Evolutionary conservation across 1,284 basidiomycete genomes (phyloP).

Genomic region (Anthracocystis panici-leucophaei): DNA sequence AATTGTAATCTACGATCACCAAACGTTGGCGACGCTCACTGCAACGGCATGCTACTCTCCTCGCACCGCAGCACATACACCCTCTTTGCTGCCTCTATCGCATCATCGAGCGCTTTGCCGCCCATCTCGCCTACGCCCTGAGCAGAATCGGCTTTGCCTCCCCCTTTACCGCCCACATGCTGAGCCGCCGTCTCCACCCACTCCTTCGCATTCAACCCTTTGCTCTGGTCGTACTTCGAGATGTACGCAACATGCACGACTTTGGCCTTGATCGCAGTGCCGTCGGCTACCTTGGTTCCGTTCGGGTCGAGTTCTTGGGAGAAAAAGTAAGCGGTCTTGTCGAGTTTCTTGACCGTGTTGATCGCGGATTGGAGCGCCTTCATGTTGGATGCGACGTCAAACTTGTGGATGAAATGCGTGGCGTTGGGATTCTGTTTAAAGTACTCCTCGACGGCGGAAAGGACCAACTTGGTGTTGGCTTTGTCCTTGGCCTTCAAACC

Average conservation of each 20-base stretch:
- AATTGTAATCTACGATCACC: not conserved
- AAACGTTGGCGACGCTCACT: constrained; percentile 2
- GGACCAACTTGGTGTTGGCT: constrained; percentile 83
- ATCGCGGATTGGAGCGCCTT: constrained; percentile 79
- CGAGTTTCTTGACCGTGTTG: constrained; percentile 81
- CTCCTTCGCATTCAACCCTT: constrained; percentile 63
- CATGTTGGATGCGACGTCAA: constrained; percentile 72
- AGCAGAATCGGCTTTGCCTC: constrained; percentile 65
- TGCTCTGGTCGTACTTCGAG: constrained; percentile 71
- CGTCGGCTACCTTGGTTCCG: constrained; percentile 43
- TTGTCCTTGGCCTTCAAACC: constrained; percentile 84
- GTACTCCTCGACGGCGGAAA: constrained; percentile 77
- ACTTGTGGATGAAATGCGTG: constrained; percentile 77
- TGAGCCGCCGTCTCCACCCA: constrained; percentile 61
- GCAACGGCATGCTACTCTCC: constrained; percentile 31
- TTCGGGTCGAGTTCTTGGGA: constrained; percentile 74
- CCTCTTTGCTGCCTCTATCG: constrained; percentile 45
- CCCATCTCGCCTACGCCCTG: constrained; percentile 67
- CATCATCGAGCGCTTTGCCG: constrained; percentile 59
- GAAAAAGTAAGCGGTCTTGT: constrained; percentile 89
- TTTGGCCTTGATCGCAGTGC: constrained; percentile 73
- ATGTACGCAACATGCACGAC: constrained; percentile 90
- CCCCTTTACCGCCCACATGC: constrained; percentile 64
- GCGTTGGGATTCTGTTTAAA: constrained; percentile 82
- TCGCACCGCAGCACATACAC: constrained; percentile 48